phyloP scores from a whole-genome alignment of 225 moss, liverwort and hornwort species.

The Rhytidiadelphus loreus region DNA sequence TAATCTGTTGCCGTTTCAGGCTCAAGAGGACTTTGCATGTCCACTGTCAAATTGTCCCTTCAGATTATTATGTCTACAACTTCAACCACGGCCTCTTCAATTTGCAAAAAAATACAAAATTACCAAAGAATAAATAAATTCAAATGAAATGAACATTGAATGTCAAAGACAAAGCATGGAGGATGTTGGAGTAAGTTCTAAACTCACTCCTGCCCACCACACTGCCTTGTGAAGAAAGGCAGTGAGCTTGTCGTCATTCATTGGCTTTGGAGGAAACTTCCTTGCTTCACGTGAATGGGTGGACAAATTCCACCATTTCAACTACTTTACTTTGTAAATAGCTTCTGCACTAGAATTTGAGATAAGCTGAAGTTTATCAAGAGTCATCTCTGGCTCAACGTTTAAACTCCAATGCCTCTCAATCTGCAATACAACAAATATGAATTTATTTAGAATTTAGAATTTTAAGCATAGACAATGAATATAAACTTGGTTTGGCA shows the following conservation, averaged over 20 bases:
- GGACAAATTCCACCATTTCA: neutral
- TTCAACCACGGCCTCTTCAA: accelerated
- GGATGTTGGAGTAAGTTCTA: too few relatives aligned
- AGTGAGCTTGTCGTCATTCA: neutral
- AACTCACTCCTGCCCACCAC: neutral
- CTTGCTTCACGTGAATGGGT: neutral
- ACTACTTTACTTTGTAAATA: neutral
- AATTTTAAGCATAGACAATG: too few relatives aligned
- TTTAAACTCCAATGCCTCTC: neutral
- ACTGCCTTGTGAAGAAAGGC: neutral
- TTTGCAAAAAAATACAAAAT: neutral
- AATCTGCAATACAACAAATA: neutral
- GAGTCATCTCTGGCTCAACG: neutral
- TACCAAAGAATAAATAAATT: too few relatives aligned
- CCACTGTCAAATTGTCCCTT: neutral
- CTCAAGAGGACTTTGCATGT: neutral
- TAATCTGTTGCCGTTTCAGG: accelerated
- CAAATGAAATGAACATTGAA: too few relatives aligned
- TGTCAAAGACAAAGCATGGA: too few relatives aligned
- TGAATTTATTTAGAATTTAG: too few relatives aligned
- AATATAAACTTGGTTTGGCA: too few relatives aligned
- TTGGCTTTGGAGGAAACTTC: neutral
- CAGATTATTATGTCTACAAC: accelerated
- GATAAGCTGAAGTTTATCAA: neutral
- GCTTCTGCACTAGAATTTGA: neutral